Percentiles rank a stretch among this genome's conserved stretches.
Evolutionary conservation across 441 rosid species (phyloP).

Genomic region (Gossypium aridum): DNA sequence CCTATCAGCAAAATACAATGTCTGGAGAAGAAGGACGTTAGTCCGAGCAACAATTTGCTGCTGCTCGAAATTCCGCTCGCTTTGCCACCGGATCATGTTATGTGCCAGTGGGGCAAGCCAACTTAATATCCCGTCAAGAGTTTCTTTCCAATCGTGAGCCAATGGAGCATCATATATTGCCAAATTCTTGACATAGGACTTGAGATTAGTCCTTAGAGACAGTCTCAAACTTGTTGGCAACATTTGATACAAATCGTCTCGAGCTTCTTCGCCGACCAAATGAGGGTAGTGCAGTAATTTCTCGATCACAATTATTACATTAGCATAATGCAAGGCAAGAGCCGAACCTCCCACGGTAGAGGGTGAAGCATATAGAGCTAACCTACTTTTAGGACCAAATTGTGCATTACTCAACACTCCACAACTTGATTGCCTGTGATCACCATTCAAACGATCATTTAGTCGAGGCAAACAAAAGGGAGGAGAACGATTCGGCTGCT

Average conservation of each 20-base stretch:
- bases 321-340: slow-evolving; percentile 84
- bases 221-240: slow-evolving; percentile 74
- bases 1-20: slow-evolving; percentile 88
- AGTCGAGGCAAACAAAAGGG: slow-evolving; percentile 20
- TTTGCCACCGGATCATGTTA: slow-evolving; percentile 94
- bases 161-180: slow-evolving; percentile 92
- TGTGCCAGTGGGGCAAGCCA: slow-evolving; percentile 97
- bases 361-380: slow-evolving; percentile 45
- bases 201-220: slow-evolving; percentile 56
- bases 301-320: slow-evolving; percentile 85
- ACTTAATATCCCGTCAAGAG: slow-evolving; percentile 57
- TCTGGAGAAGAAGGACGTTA: slow-evolving; percentile 80
- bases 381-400: slow-evolving; percentile 47
- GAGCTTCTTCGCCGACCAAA: slow-evolving; percentile 89
- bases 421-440: slow-evolving; percentile 23
- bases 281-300: slow-evolving; percentile 90
- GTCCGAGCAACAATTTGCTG: slow-evolving; percentile 76
- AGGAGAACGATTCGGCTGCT: slow-evolving; percentile 21
- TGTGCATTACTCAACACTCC: slow-evolving; percentile 20
- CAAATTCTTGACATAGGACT: slow-evolving; percentile 67
- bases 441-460: slow-evolving; percentile 27
- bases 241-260: slow-evolving; percentile 96
- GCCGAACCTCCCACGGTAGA: slow-evolving; percentile 90
- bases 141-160: slow-evolving; percentile 95
- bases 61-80: slow-evolving; percentile 90